Percentiles rank a stretch among this genome's conserved stretches.
These are phyloP conservation scores for Globisporangium sylvaticum DNA, from an alignment of 352 stramenopile genomes.

Conservation along the genomic window DNA sequence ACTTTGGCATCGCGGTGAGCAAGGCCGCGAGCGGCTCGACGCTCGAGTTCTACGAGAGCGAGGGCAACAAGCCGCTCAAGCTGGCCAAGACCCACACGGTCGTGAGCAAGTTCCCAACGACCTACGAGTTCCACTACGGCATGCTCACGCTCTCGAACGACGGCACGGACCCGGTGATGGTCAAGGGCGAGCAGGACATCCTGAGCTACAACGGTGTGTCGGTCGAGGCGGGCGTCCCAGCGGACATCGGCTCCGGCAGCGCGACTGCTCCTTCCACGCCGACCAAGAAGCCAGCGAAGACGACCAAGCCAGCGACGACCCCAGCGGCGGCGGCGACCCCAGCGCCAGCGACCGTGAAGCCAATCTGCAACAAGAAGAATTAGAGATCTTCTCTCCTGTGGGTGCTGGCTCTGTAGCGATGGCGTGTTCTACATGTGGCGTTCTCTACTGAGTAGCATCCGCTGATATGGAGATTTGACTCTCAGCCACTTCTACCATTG, in stretches of 20 bases:
- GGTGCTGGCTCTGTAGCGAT: background rate
- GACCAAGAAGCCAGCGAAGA: background rate
- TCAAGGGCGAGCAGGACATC: constrained; percentile 40
- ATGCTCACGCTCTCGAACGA: constrained; percentile 44
- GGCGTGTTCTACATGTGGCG: too few relatives aligned
- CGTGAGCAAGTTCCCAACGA: constrained; percentile 19
- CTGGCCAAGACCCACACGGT: constrained; percentile 33
- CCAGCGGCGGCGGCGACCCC: background rate
- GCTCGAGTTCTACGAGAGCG: constrained; percentile 50
- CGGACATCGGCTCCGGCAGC: constrained; percentile 11
- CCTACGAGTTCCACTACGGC: constrained; percentile 50
- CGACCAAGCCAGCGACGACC: background rate
- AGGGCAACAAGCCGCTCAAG: constrained; percentile 29
- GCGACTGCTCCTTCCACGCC: constrained; percentile 11
- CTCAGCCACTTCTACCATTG: background rate
- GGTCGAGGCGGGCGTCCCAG: constrained; percentile 27
- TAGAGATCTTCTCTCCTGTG: background rate
- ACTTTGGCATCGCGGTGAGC: constrained; percentile 50
- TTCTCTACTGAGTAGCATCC: background rate
- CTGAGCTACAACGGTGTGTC: constrained; percentile 65
- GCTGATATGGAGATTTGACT: background rate
- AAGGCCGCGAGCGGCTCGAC: constrained; percentile 20
- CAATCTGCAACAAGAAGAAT: constrained; percentile 7
- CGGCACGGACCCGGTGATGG: constrained; percentile 42
- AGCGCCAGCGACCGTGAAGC: background rate